A percentile compares a stretch with the other conserved stretches of the same genome.
Evolutionary conservation across 306 rosid genomes (phyloP).

Genomic region (Prunus davidiana): DNA sequence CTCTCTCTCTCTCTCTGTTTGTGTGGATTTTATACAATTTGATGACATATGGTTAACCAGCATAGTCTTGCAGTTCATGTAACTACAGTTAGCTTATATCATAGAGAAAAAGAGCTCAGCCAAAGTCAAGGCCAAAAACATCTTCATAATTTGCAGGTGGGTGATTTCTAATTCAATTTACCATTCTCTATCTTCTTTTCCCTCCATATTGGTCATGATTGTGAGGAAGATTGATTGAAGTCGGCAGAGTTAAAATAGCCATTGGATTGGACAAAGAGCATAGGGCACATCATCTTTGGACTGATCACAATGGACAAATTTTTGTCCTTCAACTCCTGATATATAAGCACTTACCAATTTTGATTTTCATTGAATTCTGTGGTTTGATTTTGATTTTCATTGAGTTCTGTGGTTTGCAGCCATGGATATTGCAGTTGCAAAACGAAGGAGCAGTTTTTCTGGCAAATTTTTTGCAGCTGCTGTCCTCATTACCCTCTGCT

Average conservation of each 20-base stretch:
- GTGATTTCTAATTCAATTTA: neutral
- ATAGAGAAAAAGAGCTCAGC: too few species aligned
- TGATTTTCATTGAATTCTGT: neutral
- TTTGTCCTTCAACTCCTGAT: neutral
- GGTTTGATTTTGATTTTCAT: slow-evolving; percentile 2
- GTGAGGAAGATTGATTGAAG: neutral
- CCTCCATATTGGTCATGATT: neutral
- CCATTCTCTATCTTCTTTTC: neutral
- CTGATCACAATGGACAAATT: neutral
- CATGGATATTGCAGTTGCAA: slow-evolving; percentile 71
- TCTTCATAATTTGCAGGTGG: neutral
- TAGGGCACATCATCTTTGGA: neutral
- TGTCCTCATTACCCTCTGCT: slow-evolving; percentile 54
- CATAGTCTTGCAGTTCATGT: too few species aligned
- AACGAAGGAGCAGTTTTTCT: slow-evolving; percentile 50
- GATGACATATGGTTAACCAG: too few species aligned
- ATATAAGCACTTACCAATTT: neutral
- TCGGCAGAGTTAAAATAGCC: neutral
- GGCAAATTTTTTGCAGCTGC: slow-evolving; percentile 60
- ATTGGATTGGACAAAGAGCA: neutral
- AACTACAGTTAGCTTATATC: too few species aligned
- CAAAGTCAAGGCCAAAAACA: neutral
- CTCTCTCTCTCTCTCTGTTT: too few species aligned
- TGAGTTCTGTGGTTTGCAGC: slow-evolving; percentile 30
- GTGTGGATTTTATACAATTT: too few species aligned